Conservation (phyloP, 768 basidiomycete species). For the Rhizopogon roseolus region DNA sequence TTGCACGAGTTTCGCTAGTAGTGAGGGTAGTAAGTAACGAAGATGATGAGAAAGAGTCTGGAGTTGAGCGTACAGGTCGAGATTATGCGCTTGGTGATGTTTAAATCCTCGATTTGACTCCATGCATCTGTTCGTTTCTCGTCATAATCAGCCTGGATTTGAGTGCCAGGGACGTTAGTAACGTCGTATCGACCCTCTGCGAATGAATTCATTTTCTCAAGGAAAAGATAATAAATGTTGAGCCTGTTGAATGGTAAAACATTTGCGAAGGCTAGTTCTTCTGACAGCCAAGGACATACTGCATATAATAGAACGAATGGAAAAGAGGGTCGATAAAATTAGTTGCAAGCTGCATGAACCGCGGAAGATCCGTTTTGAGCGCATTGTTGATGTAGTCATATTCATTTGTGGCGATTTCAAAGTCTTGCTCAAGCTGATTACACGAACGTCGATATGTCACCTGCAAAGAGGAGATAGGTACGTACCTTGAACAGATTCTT, state of each 20-base stretch:
- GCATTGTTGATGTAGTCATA: slow-evolving; percentile 90
- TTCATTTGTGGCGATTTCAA: slow-evolving; percentile 86
- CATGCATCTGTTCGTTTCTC: slow-evolving; percentile 79
- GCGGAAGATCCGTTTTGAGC: slow-evolving; percentile 88
- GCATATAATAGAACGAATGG: slow-evolving; percentile 99
- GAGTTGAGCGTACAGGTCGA: slow-evolving; percentile 67
- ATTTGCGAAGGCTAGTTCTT: background rate
- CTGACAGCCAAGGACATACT: slow-evolving; percentile 50
- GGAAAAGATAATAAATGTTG: slow-evolving; percentile 89
- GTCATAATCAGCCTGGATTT: slow-evolving; percentile 77
- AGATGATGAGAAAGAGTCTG: background rate
- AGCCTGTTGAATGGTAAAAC: slow-evolving; percentile 43
- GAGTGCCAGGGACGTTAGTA: slow-evolving; percentile 54
- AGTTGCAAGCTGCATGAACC: slow-evolving; percentile 84
- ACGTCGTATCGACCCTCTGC: slow-evolving; percentile 76
- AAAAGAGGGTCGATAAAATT: slow-evolving; percentile 97
- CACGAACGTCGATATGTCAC: background rate
- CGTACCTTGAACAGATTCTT: slow-evolving; percentile 93
- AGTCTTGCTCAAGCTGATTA: slow-evolving; percentile 87
- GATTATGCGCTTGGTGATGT: slow-evolving; percentile 77
- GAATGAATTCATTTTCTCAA: slow-evolving; percentile 91
- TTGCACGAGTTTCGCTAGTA: slow-evolving; percentile 65
- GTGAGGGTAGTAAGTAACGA: slow-evolving; percentile 7
- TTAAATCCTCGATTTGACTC: slow-evolving; percentile 71
- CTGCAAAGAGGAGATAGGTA: background rate